Conservation (phyloP, 1,139 yeast species). For the Debaryomyces nepalensis region DNA sequence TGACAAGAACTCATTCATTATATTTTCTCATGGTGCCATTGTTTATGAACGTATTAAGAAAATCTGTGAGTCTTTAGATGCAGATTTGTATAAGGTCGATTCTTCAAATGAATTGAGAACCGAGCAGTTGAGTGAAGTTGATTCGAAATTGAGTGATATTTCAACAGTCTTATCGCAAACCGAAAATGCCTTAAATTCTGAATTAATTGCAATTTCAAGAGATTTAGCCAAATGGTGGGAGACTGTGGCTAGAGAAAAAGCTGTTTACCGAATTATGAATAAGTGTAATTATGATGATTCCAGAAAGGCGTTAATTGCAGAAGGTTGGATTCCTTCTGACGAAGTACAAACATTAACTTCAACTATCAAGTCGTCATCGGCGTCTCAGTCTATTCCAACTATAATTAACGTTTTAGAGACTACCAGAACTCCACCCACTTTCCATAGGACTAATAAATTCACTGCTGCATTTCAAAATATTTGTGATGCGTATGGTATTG, state of each 20-base stretch:
- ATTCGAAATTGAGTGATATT: conserved; percentile 59
- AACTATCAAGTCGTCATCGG: conserved; percentile 36
- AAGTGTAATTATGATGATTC: conserved; percentile 66
- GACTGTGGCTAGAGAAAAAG: conserved; percentile 70
- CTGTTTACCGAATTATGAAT: conserved; percentile 69
- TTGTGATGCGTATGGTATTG: conserved; percentile 81
- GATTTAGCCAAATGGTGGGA: conserved; percentile 76
- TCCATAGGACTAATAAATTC: conserved; percentile 75
- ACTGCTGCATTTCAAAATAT: conserved; percentile 77
- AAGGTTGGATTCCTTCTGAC: conserved; percentile 80
- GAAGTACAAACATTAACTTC: conserved; percentile 47
- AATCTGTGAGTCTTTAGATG: conserved; percentile 53
- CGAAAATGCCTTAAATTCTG: conserved; percentile 67
- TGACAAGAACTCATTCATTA: conserved; percentile 48
- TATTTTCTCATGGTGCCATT: conserved; percentile 50
- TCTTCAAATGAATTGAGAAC: conserved; percentile 31
- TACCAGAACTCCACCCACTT: conserved; percentile 76
- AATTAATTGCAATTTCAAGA: conserved; percentile 71
- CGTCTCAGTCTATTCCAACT: conserved; percentile 62
- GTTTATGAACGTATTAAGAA: conserved; percentile 46
- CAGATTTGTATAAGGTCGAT: conserved; percentile 46
- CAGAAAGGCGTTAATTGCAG: conserved; percentile 69
- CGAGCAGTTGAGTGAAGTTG: conserved; percentile 60
- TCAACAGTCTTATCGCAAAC: conserved; percentile 57
- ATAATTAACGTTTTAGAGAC: conserved; percentile 68